Evolutionary conservation across 1,284 basidiomycete genomes (phyloP), one percentile per base, ranked within the genome.

Genomic region (Apiotrichum domesticum): DNA sequence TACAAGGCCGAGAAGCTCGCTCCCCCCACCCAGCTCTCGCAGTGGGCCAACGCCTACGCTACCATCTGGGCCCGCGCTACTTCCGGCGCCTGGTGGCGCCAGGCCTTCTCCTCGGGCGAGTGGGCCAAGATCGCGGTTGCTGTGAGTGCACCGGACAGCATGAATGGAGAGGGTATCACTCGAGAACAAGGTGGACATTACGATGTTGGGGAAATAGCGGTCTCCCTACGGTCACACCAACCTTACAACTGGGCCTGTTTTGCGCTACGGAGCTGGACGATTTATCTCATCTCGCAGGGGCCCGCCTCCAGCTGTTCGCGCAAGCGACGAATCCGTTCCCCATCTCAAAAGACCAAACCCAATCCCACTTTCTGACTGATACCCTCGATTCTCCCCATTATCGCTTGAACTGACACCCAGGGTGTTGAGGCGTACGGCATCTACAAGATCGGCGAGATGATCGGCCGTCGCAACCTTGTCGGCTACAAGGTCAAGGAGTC

Each of bases 1-100:
- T 98, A 97, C 80, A 77, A 88, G 63, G 85, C 86, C 48, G 95
- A 98, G 79, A 84, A 85, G 59, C 83, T 98, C 54, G 84, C 87
- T 50, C 90, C 90, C 14, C 95, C 94, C 29, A 81, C 81, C 13
- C 85, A 85, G 33, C 58, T 88, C 52, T 76, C 80, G 41, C 78
- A 84, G 54, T 78, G 91, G 75, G 79, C 82, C 46, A 79, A 80
- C 56, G 87, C 86, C 14, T 96, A 94, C 77, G 78, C 83, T 57
- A 81, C 84, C 44, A 79, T 97, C 63, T 91, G 83, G 82, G 70
- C 81, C 44, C 84, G 84, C 55, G 86, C 85, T 15, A 80, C 78
- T 57, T 86, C 83, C 76, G 77, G 80, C 1, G 78, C 79, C 33
- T 93, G 85, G 77, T 90, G 88, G 86, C 82, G 84, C 43, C 79